phyloP scores from a whole-genome alignment of 768 basidiomycete genomes.

The Amanita fuliginea region DNA sequence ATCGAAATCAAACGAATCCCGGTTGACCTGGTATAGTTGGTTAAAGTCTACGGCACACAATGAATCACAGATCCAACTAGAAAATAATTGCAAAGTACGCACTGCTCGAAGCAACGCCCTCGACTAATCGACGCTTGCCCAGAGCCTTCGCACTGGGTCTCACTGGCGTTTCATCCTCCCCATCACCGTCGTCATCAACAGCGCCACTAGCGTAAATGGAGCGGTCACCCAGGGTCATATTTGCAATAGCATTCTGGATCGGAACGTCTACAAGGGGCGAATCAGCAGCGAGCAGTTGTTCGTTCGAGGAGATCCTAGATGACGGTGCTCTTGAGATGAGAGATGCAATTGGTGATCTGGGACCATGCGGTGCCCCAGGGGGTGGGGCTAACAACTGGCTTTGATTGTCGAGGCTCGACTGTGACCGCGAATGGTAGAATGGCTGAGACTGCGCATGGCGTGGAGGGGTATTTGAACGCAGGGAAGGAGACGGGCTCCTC shows the following conservation, averaged over 20 bases:
- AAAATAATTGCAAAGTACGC: neutral
- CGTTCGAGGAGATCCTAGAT: constrained; percentile 33
- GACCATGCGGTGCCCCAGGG: constrained; percentile 59
- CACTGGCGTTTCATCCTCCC: constrained; percentile 29
- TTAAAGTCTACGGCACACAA: constrained; percentile 46
- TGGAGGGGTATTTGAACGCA: constrained; percentile 29
- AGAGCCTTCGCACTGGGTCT: constrained; percentile 81
- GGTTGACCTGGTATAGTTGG: neutral
- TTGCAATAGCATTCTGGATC: constrained; percentile 11
- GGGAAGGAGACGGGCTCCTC: constrained; percentile 31
- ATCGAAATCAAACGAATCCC: constrained; percentile 14
- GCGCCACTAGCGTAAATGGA: constrained; percentile 2
- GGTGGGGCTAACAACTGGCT: constrained; percentile 43
- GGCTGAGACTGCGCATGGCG: constrained; percentile 12
- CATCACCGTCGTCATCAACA: constrained; percentile 13
- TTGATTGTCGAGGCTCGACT: constrained; percentile 12
- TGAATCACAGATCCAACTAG: constrained; percentile 23
- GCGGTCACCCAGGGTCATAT: constrained; percentile 11
- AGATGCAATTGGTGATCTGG: constrained; percentile 44
- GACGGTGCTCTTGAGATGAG: constrained; percentile 61
- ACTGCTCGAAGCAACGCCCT: constrained; percentile 14
- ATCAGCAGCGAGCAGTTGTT: neutral
- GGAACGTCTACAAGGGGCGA: constrained; percentile 9
- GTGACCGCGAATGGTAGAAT: constrained; percentile 4
- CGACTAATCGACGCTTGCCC: constrained; percentile 66